Evolutionary conservation across 2,329 filamentous ascomycete species (phyloP).

Genomic region (Trichoderma afroharzianum): DNA sequence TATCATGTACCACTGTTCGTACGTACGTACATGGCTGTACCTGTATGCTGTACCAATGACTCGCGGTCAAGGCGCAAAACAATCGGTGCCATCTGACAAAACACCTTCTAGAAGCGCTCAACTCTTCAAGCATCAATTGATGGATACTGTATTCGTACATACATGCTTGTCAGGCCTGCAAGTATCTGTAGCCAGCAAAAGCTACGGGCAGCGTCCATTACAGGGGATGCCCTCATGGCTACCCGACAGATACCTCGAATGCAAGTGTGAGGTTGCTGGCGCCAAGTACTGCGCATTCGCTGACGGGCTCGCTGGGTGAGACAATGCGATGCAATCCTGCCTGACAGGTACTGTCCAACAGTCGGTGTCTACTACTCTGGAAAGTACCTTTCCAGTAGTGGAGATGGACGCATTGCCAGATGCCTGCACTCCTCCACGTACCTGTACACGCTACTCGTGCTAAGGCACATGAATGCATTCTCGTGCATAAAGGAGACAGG

Average conservation of each 20-base stretch:
- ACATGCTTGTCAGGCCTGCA: background rate
- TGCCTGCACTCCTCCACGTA: background rate
- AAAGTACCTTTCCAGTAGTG: background rate
- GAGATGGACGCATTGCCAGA: background rate
- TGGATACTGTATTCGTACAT: background rate
- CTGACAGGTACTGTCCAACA: background rate
- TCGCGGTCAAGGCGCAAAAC: background rate
- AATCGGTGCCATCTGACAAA: background rate
- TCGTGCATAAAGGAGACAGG: constrained; percentile 10
- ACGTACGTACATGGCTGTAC: background rate
- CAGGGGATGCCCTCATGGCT: background rate
- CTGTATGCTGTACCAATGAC: background rate
- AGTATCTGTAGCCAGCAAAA: background rate
- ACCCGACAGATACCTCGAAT: background rate
- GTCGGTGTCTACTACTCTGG: constrained; percentile 5
- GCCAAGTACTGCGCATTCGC: background rate
- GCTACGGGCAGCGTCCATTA: background rate
- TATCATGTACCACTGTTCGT: too few relatives aligned
- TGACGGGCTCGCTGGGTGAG: background rate
- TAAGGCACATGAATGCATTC: background rate
- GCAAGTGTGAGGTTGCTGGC: background rate
- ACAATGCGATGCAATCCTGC: constrained; percentile 5
- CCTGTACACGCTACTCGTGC: background rate
- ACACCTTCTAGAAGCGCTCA: constrained; percentile 6
- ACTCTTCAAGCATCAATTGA: background rate